Base-by-base conservation (phyloP, 257 asterid genomes). In the Cordia subcordata region DNA sequence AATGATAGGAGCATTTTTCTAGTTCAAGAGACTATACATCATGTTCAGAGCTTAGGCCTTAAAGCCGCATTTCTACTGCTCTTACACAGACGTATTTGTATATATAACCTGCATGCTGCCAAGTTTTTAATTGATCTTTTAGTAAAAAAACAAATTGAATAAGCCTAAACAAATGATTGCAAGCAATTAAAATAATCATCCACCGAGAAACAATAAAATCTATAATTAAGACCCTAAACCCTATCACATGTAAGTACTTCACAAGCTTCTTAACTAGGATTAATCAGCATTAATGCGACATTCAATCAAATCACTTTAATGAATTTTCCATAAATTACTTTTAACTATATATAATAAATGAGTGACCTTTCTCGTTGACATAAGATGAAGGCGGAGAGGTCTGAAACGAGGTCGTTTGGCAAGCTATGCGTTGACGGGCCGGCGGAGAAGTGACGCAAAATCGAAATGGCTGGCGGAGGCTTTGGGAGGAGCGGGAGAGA, bases 321-420 rank as follows among this genome's bases (percentile, higher is more conserved):
- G 35, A 27, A 27, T 27, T 27, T 27, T 42, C 47, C 12, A 42
- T 42, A 42, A 14, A 42, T 11, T 42, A 4, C 15, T 42, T 3
- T 42, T 42, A 10, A 42, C n/a, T n/a, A 32, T 5, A 3, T 18
- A 13, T 5, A 42, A 38, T 40, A 14, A 65, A 46, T 50, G 17
- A 5, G 39, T 32, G n/a, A 90, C 96, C 90, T 81, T 87, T 87
- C 45, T n/a, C 67, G 45, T 66, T 69, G 68, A 73, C 81, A 23
- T 84, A 47, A 13, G 94, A 70, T 32, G 82, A 35, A 13, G 83
- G 67, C n/a, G 72, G 49, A 32, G 73, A 53, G 17, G 47, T 19
- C 23, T 72, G 73, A 64, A 94, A 54, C 64, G 84, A 70, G 70
- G 74, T 81, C 58, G 67, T 33, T 68, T 82, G 98, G 73, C 95